Conservation (phyloP, 306 rosid species). For the Styphnolobium japonicum region DNA sequence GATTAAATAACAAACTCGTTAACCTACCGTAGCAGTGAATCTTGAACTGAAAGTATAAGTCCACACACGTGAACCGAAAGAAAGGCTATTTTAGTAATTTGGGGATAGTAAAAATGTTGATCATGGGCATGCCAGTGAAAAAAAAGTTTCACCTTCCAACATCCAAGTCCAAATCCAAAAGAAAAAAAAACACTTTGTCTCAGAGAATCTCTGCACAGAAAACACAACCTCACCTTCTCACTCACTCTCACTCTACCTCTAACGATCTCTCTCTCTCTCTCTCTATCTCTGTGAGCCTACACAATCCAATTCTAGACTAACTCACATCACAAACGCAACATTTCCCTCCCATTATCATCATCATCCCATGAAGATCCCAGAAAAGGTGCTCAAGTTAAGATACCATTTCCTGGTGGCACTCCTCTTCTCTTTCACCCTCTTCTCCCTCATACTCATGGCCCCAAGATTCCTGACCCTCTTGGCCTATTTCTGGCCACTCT, state of each 20-base stretch:
- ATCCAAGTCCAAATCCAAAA: neutral
- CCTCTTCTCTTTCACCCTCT: constrained; percentile 16
- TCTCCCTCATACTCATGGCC: constrained; percentile 40
- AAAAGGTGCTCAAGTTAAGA: constrained; percentile 47
- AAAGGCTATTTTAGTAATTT: neutral
- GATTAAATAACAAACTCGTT: too few relatives aligned
- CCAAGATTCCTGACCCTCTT: constrained; percentile 62
- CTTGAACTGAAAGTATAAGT: too few relatives aligned
- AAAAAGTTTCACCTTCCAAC: too few relatives aligned
- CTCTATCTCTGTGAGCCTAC: neutral
- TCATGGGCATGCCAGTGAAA: too few relatives aligned
- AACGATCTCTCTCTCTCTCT: neutral
- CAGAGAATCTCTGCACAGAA: constrained; percentile 43
- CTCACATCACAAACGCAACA: neutral
- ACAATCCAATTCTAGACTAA: neutral
- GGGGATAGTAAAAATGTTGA: neutral
- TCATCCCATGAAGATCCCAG: constrained; percentile 90
- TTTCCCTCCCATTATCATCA: neutral
- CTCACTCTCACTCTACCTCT: neutral
- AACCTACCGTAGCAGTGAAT: too few relatives aligned
- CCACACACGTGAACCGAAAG: neutral
- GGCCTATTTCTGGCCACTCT: constrained; percentile 90
- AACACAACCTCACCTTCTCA: neutral
- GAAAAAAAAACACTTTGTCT: neutral
- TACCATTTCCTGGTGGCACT: constrained; percentile 45